Evolutionary conservation across 1,139 yeast species (phyloP), one percentile per base, ranked within the genome.

Genomic region (Pichia sp.): DNA sequence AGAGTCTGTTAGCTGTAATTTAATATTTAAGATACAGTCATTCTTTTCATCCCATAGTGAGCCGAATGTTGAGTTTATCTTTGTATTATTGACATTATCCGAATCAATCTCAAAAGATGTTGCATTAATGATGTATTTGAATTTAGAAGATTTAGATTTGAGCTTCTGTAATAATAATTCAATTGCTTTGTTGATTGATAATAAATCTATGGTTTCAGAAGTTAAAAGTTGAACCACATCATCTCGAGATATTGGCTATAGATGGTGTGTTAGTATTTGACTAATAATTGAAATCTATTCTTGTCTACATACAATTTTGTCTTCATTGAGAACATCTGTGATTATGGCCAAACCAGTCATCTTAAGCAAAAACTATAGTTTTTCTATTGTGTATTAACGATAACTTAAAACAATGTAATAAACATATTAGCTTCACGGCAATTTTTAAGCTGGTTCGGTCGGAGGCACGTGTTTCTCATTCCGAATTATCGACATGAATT

Each of bases 21-120:
- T 57, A 29, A 64, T 51, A 39, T 60, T 64, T n/a, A 65, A 56
- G 16, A 60, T 44, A 7, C 74, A 75, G 52, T 72, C 76, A 38
- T 61, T 67, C 22, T 61, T 55, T 23, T 58, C 54, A 50, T 70
- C 68, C 74, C 74, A 71, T 18, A 65, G 53, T 1, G 72, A 63
- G 13, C 74, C 74, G 36, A 70, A 56, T 8, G 60, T 48, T 34
- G 63, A 60, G 2, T 60, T 52, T 25, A 70, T 52, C n/a, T 53
- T 48, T 18, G 55, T 49, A 25, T 59, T 55, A 3, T 53, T 15
- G 5, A n/a, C 8, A 8, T 20, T 16, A 12, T 51, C 49, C 12
- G 49, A 45, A 13, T 35, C 38, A 35, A 45, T 46, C 4, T 37
- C 40, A 16, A 62, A 50, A 7, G 54, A 39, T 15, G 56, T 64